Evolutionary conservation across 1,284 basidiomycete genomes (phyloP), one percentile per base, ranked within the genome.

Genomic region (Melampsora occidentalis): DNA sequence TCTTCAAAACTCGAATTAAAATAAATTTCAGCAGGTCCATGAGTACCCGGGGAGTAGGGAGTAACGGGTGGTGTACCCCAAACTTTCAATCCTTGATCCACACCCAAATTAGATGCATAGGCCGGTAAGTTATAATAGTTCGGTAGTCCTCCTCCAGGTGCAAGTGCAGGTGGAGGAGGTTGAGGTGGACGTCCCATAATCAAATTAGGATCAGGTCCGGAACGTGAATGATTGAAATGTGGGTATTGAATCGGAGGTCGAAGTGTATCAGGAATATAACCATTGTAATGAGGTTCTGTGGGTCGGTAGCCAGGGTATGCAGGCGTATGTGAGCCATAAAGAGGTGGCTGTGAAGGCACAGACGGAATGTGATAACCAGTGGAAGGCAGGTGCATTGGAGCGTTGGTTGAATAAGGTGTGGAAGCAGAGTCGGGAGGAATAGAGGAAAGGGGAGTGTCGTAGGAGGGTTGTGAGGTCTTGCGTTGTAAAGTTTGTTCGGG

Each of bases 291-390:
- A n/a, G 53, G 63, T 22, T 75, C 65, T 46, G 42, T 53, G 35
- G 42, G 63, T 12, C 51, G 71, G 42, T 42, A 42, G 46, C 51
- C 12, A 61, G 16, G 53, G 16, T 33, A 46, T 35, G 31, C n/a
- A 61, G 71, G 63, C 28, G 28, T 61, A 31, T 65, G 71, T 65
- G 48, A 48, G 28, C 69, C 91, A 87, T 79, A 91, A 87, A 0
- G 91, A 87, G 3, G 91, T 84, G 0, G 86, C 84, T 3, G 90
- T 90, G 79, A 91, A 88, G 46, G 82, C 80, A 12, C 92, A 92
- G 14, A 90, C 91, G 81, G 89, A 89, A 1, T 92, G 90, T 22
- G 90, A 90, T 1, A 91, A 87, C 0, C 90, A 84, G 72, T 87
- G 85, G 53, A 81, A 53, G 49, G 71, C 79, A 63, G 78, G 78